Percentiles rank a stretch among this genome's conserved stretches.
phyloP scores from a whole-genome alignment of 192 early-diverging fungal species.

The Mortierella claussenii region DNA sequence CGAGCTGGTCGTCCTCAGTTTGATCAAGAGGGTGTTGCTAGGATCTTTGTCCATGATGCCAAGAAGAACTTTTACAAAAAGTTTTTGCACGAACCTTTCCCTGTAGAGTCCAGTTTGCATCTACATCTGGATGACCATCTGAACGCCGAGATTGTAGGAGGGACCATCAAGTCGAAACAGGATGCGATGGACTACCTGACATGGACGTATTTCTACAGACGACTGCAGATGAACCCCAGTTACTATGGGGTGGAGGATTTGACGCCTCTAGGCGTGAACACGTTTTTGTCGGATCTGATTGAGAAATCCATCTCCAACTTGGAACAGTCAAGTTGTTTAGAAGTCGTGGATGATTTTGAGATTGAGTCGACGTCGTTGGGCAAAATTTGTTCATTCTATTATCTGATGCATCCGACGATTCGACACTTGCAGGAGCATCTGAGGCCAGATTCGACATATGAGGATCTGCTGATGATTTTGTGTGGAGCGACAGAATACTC shows the following conservation, averaged over 20 bases:
- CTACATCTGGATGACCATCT: slow-evolving; percentile 85
- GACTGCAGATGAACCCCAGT: slow-evolving; percentile 92
- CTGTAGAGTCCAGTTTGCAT: slow-evolving; percentile 87
- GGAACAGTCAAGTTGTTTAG: slow-evolving; percentile 76
- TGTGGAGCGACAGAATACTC: slow-evolving; percentile 88
- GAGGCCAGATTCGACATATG: slow-evolving; percentile 54
- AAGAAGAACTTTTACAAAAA: slow-evolving; percentile 99
- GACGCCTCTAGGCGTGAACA: slow-evolving; percentile 72
- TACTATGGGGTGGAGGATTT: slow-evolving; percentile 92
- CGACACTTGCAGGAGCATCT: slow-evolving; percentile 72
- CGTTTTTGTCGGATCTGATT: slow-evolving; percentile 84
- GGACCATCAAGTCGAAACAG: slow-evolving; percentile 89
- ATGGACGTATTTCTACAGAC: slow-evolving; percentile 96
- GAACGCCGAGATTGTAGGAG: slow-evolving; percentile 93
- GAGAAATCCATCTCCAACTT: slow-evolving; percentile 77
- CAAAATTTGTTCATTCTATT: slow-evolving; percentile 91
- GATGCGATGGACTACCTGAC: slow-evolving; percentile 96
- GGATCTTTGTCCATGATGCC: slow-evolving; percentile 92
- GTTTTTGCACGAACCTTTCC: slow-evolving; percentile 96
- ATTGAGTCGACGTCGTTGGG: slow-evolving; percentile 82
- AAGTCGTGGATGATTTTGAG: slow-evolving; percentile 71
- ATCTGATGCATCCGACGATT: slow-evolving; percentile 87
- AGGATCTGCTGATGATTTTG: slow-evolving; percentile 79
- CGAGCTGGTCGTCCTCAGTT: slow-evolving; percentile 97
- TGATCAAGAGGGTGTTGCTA: slow-evolving; percentile 91